Conservation (phyloP, 2,329 filamentous ascomycete genomes). For the Stagonosporopsis chrysanthemi region DNA sequence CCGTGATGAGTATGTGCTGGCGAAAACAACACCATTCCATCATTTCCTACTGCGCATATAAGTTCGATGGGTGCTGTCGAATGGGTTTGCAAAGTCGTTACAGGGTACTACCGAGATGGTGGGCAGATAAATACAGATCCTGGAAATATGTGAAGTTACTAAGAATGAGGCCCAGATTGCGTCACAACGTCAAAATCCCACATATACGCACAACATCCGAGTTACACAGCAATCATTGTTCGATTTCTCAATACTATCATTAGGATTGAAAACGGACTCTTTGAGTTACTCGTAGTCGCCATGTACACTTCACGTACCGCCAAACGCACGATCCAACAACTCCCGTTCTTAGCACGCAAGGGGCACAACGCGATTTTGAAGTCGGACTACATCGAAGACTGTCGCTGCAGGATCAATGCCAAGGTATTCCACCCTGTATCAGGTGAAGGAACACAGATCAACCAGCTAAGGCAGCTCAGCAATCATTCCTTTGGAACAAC, state of each 20-base stretch:
- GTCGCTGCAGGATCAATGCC: too few species aligned
- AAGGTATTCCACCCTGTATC: too few species aligned
- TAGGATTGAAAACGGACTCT: too few species aligned
- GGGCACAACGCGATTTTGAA: conserved; percentile 31
- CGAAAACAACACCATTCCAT: neutral
- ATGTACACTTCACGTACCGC: conserved; percentile 3
- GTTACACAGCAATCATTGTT: neutral
- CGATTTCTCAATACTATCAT: neutral
- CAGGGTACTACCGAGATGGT: neutral
- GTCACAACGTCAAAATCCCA: neutral
- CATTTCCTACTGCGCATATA: too few species aligned
- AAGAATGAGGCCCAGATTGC: conserved; percentile 6
- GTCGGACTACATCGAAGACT: conserved; percentile 22
- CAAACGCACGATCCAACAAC: conserved; percentile 31
- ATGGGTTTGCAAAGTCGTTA: neutral
- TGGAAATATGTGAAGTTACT: neutral
- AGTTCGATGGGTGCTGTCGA: too few species aligned
- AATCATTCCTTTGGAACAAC: too few species aligned
- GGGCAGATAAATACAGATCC: neutral
- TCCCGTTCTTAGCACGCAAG: conserved; percentile 23
- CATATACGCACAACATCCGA: neutral
- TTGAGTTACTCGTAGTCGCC: neutral
- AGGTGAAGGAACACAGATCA: too few species aligned
- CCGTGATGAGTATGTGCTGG: neutral
- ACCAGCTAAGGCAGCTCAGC: too few species aligned